These are phyloP conservation scores for Sporisorium graminicola DNA, from an alignment of 1,284 basidiomycete genomes.

Conservation along the genomic window DNA sequence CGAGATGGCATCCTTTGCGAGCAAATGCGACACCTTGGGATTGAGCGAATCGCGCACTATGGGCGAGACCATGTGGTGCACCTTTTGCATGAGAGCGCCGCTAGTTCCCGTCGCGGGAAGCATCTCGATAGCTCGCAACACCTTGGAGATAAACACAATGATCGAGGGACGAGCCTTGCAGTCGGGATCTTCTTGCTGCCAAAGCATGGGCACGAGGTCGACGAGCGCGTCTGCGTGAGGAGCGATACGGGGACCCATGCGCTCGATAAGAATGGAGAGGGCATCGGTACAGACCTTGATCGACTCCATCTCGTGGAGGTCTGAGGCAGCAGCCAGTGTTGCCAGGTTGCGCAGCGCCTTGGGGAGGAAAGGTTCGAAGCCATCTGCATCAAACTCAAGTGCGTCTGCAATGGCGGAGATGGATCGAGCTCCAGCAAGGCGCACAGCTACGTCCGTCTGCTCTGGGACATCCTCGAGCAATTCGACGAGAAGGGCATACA, in stretches of 20 bases:
- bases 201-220: conserved; percentile 62
- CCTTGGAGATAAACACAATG: conserved; percentile 63
- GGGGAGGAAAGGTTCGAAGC: conserved; percentile 60
- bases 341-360: conserved; percentile 58
- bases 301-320: conserved; percentile 62
- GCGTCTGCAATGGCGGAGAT: conserved; percentile 63
- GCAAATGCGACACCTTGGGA: conserved; percentile 48
- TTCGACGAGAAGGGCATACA: conserved; percentile 61
- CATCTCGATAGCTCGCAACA: conserved; percentile 60
- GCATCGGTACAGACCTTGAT: conserved; percentile 65
- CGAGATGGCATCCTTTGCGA: conserved; percentile 64
- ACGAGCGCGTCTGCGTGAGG: conserved; percentile 58
- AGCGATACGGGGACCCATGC: conserved; percentile 60
- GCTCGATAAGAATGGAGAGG: conserved; percentile 65
- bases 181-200: conserved; percentile 63
- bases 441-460: conserved; percentile 63
- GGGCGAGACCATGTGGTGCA: conserved; percentile 61
- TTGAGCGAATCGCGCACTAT: conserved; percentile 60
- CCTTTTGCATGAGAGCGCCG: conserved; percentile 42
- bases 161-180: conserved; percentile 63
- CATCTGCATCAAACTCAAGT: conserved; percentile 64
- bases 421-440: conserved; percentile 61
- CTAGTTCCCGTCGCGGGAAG: conserved; percentile 36
- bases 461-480: conserved; percentile 52
- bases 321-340: conserved; percentile 51